phyloP scores from a whole-genome alignment of 169 alveolate genomes.

The Plasmodium reichenowi region DNA sequence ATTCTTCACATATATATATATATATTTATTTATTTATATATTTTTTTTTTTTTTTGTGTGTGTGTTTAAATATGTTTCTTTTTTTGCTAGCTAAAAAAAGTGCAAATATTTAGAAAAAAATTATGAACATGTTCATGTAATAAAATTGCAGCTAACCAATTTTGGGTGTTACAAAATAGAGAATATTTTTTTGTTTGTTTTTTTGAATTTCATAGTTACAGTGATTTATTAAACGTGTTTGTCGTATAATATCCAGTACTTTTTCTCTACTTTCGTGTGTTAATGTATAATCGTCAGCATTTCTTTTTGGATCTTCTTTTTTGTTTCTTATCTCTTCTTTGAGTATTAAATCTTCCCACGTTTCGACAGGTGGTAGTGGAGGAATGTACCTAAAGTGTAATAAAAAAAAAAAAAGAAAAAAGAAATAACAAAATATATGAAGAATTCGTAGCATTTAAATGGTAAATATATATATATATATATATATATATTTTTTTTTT shows the following conservation, averaged over 20 bases:
- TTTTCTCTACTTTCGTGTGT: constrained; percentile 69
- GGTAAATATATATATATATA: constrained; percentile 3
- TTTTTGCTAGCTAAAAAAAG: not conserved
- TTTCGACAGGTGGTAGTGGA: constrained; percentile 74
- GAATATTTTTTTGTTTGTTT: constrained; percentile 49
- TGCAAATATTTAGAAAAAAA: not conserved
- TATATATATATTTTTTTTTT: not conserved
- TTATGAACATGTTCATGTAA: not conserved
- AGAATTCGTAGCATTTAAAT: not conserved
- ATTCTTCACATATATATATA: not conserved
- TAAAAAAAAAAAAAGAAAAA: not conserved
- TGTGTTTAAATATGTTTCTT: not conserved
- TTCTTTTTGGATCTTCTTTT: constrained; percentile 46
- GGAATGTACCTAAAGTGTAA: constrained; percentile 53
- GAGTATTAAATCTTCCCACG: constrained; percentile 71
- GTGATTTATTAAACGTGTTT: constrained; percentile 72
- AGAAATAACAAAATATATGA: not conserved
- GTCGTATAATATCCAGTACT: constrained; percentile 70
- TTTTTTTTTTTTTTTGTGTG: not conserved
- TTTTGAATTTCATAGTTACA: constrained; percentile 71
- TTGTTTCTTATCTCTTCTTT: constrained; percentile 68
- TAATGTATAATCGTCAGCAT: constrained; percentile 50
- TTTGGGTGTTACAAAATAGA: constrained; percentile 76
- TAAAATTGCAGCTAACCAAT: constrained; percentile 33
- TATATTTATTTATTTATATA: not conserved